Evolutionary conservation across 192 early-diverging fungal genomes (phyloP), one percentile per base, ranked within the genome.

Genomic region (Pecoramyces ruminantium): DNA sequence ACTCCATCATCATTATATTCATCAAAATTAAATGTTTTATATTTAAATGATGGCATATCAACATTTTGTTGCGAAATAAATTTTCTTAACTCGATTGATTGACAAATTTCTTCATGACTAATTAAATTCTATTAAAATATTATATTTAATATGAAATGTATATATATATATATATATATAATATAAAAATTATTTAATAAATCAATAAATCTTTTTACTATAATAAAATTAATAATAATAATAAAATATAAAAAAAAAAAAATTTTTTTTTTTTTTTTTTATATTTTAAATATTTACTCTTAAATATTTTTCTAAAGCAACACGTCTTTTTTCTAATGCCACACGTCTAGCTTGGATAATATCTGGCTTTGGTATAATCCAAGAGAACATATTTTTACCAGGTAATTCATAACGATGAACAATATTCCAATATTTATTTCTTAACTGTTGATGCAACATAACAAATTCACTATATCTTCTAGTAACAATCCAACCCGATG

Each of bases 391-490:
- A 51, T 17, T 51, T 79, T 96, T 94, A 6, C 86, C 86, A 0
- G 95, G 95, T 40, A 96, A 88, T 25, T 95, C 95, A 29, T 89
- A 87, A 21, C 84, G 79, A 13, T 89, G 86, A 80, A 96, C 91
- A 17, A 88, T 82, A 17, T 21, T 51, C 0, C 91, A 87, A 81
- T 88, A 91, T 28, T 84, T 82, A 1, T 85, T 82, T 30, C 88
- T 89, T 29, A 98, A 85, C 15, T 87, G 84, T 34, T 91, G 90
- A 82, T 98, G 95, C 82, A 98, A 84, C 0, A 89, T 86, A 79
- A 91, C 89, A 84, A 98, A 97, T 85, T 98, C 95, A n/a, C 90
- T 90, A 84, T 94, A 96, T 5, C 96, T 85, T 13, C 94, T 87
- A 3, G 88, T 87, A n/a, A 94, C 91, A 25, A 94, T 87, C 93